Conservation (phyloP, 306 rosid genomes). For the Castanea sativa region DNA sequence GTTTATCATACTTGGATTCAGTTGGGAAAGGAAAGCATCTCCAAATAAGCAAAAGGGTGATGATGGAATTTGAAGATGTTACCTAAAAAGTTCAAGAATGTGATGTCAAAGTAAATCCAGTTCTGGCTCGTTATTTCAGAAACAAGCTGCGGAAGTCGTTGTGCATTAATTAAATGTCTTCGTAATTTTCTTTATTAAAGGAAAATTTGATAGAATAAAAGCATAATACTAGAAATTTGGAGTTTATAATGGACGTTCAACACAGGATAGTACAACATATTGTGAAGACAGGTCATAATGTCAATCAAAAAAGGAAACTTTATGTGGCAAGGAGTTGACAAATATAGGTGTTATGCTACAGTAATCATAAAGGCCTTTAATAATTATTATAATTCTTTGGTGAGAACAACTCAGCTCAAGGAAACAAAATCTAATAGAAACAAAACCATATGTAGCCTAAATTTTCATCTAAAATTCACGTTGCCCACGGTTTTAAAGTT, state of each 20-base stretch:
- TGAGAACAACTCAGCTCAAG: background rate
- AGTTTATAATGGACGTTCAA: background rate
- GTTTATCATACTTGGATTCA: background rate
- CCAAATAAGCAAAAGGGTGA: background rate
- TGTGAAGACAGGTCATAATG: background rate
- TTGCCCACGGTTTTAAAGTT: conserved; percentile 3
- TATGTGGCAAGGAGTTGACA: background rate
- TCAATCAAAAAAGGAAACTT: background rate
- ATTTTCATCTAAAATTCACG: background rate
- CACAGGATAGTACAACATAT: background rate
- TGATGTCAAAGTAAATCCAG: background rate
- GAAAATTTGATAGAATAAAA: background rate
- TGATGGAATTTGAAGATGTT: background rate
- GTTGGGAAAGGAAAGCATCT: background rate
- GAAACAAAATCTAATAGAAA: background rate
- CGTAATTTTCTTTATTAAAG: background rate
- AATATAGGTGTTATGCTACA: background rate
- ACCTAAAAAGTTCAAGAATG: background rate
- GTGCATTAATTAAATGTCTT: background rate
- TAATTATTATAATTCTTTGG: background rate
- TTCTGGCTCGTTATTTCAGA: background rate
- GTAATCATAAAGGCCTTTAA: background rate
- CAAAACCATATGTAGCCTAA: conserved; percentile 1
- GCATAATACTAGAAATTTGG: background rate
- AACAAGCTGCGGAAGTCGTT: background rate